A percentile compares a stretch with the other conserved stretches of the same genome.
phyloP scores from a whole-genome alignment of 2,329 filamentous ascomycete genomes.

The Ceratocystis papillata region DNA sequence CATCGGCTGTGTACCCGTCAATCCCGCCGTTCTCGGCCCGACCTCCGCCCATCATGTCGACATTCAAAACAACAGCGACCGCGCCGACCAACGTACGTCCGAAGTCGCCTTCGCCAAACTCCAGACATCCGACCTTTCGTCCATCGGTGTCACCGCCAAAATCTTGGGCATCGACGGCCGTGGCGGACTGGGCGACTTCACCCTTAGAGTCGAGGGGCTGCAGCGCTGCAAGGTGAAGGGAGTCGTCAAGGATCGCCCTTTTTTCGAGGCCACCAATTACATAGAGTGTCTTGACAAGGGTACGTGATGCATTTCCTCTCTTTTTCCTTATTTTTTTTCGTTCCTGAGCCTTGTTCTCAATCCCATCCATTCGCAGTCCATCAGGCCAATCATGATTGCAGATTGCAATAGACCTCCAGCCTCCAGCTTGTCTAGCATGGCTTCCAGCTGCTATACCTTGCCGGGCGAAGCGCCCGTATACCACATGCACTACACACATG shows the following conservation, averaged over 20 bases:
- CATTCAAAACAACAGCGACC: slow-evolving; percentile 58
- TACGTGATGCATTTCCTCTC: slow-evolving; percentile 32
- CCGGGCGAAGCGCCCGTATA: neutral
- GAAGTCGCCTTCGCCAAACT: slow-evolving; percentile 49
- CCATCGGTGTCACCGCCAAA: slow-evolving; percentile 70
- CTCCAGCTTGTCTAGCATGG: slow-evolving; percentile 1
- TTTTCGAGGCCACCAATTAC: slow-evolving; percentile 68
- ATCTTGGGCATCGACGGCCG: slow-evolving; percentile 66
- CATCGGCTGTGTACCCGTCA: slow-evolving; percentile 79
- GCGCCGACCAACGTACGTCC: slow-evolving; percentile 37
- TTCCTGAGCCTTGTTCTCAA: slow-evolving; percentile 16
- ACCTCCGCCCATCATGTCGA: slow-evolving; percentile 50
- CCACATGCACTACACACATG: neutral
- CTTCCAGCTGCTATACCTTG: slow-evolving; percentile 10
- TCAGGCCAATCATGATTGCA: slow-evolving; percentile 8
- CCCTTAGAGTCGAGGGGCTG: slow-evolving; percentile 75
- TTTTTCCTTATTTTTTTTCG: slow-evolving; percentile 16
- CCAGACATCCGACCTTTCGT: slow-evolving; percentile 64
- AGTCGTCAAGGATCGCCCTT: slow-evolving; percentile 66
- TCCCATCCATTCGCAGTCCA: slow-evolving; percentile 28
- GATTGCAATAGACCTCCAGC: slow-evolving; percentile 10
- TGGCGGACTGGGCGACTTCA: slow-evolving; percentile 59
- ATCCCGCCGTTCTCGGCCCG: slow-evolving; percentile 59
- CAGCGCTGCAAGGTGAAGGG: slow-evolving; percentile 65
- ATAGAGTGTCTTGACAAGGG: slow-evolving; percentile 58